These are phyloP conservation scores for Diplodia seriata DNA, from an alignment of 2,329 filamentous ascomycete genomes.

Conservation along the genomic window DNA sequence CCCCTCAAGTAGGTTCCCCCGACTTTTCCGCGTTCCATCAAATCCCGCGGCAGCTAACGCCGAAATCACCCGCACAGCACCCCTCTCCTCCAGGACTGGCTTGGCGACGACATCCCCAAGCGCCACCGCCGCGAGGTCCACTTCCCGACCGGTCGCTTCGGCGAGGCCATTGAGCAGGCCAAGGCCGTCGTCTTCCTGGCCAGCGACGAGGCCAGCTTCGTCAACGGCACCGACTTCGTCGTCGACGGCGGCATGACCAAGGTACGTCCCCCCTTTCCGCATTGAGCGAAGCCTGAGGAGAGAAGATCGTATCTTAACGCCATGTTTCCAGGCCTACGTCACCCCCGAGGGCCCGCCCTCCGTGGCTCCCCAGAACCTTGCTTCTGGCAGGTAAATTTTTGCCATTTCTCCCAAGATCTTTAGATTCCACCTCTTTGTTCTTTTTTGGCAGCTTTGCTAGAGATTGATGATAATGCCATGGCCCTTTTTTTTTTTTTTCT, in stretches of 20 bases:
- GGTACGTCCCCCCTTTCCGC: slow-evolving; percentile 43
- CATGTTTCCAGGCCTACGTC: slow-evolving; percentile 64
- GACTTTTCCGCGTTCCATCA: no score
- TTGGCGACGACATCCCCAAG: slow-evolving; percentile 85
- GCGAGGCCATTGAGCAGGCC: slow-evolving; percentile 92
- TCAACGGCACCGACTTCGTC: slow-evolving; percentile 90
- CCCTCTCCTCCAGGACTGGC: slow-evolving; percentile 89
- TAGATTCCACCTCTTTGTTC: neutral
- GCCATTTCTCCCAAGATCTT: neutral
- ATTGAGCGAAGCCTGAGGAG: slow-evolving; percentile 35
- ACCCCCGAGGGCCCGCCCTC: slow-evolving; percentile 66
- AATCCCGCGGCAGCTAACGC: neutral
- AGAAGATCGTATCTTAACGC: slow-evolving; percentile 47
- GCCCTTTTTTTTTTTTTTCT: neutral
- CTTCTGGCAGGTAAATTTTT: slow-evolving; percentile 33
- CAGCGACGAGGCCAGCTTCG: slow-evolving; percentile 86
- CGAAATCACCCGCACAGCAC: slow-evolving; percentile 59
- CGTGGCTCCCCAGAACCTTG: slow-evolving; percentile 60
- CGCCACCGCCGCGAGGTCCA: slow-evolving; percentile 83
- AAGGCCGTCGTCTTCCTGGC: slow-evolving; percentile 88
- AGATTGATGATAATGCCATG: neutral
- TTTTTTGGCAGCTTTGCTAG: neutral
- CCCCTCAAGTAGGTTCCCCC: slow-evolving; percentile 72
- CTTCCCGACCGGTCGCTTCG: slow-evolving; percentile 86
- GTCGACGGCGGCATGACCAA: slow-evolving; percentile 96